A percentile compares a stretch with the other conserved stretches of the same genome.
Evolutionary conservation across 805 yeast genomes (phyloP).

Genomic region (Candida palmyrensis): DNA sequence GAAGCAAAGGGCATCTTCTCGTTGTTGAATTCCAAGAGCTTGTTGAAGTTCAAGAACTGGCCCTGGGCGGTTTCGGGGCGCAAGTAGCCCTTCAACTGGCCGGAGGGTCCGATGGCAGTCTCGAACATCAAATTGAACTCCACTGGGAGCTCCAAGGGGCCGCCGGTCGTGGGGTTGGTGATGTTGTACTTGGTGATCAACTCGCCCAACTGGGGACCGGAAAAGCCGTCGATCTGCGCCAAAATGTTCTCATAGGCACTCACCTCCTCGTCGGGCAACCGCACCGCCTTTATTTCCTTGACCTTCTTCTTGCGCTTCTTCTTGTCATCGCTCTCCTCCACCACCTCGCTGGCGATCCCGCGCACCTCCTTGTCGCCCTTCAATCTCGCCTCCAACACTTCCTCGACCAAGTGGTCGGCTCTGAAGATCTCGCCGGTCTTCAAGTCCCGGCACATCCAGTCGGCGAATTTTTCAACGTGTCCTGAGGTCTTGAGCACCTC

Average conservation of each 20-base stretch:
- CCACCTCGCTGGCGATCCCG: conserved; percentile 57
- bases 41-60: conserved; percentile 92
- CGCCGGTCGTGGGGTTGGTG: conserved; percentile 88
- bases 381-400: conserved; percentile 91
- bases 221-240: conserved; percentile 92
- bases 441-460: conserved; percentile 97
- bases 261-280: conserved; percentile 76
- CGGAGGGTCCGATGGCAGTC: conserved; percentile 98
- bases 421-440: conserved; percentile 97
- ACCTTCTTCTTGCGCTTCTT: conserved; percentile 83
- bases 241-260: conserved; percentile 79
- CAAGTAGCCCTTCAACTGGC: conserved; percentile 88
- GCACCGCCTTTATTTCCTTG: conserved; percentile 84
- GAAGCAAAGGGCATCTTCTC: conserved; percentile 99
- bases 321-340: conserved; percentile 63
- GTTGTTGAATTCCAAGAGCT: conserved; percentile 90
- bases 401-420: conserved; percentile 97
- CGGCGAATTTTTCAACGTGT: conserved; percentile 98
- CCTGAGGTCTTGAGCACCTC: conserved; percentile 98
- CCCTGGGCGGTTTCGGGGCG: conserved; percentile 99
- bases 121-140: conserved; percentile 99
- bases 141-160: conserved; percentile 78
- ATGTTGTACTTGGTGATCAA: conserved; percentile 78
- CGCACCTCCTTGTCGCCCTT: conserved; percentile 98
- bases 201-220: conserved; percentile 90